These are phyloP conservation scores for Ophidiomyces ophidiicola DNA, from an alignment of 2,329 filamentous ascomycete genomes.

Conservation along the genomic window DNA sequence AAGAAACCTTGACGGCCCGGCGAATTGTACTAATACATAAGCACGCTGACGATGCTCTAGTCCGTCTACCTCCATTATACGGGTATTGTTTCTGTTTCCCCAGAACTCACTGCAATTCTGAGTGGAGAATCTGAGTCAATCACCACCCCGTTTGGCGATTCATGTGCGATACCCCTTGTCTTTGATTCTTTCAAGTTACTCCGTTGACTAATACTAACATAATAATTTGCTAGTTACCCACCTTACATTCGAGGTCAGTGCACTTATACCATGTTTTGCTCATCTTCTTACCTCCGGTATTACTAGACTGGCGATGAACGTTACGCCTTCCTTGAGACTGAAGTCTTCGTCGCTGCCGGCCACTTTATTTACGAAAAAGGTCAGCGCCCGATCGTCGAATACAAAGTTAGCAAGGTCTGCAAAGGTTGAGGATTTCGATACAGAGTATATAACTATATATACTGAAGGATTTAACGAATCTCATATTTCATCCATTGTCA, in stretches of 20 bases:
- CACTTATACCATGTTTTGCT: not conserved
- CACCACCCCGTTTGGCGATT: slow-evolving; percentile 30
- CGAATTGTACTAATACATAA: not conserved
- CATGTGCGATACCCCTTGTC: slow-evolving; percentile 26
- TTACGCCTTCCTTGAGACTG: slow-evolving; percentile 32
- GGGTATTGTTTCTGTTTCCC: slow-evolving; percentile 28
- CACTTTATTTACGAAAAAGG: slow-evolving; percentile 30
- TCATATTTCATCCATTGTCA: no score
- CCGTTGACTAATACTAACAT: not conserved
- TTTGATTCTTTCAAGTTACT: not conserved
- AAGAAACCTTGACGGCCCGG: slow-evolving; percentile 12
- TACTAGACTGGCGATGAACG: slow-evolving; percentile 31
- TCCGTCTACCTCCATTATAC: slow-evolving; percentile 32
- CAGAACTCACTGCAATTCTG: slow-evolving; percentile 26
- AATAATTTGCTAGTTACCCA: slow-evolving; percentile 23
- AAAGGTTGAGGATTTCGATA: slow-evolving; percentile 12
- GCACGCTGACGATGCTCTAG: slow-evolving; percentile 4
- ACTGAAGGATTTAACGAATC: no score
- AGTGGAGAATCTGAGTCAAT: slow-evolving; percentile 22
- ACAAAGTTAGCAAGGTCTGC: slow-evolving; percentile 32
- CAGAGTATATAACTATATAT: not conserved
- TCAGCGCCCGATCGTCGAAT: slow-evolving; percentile 30
- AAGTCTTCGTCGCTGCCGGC: slow-evolving; percentile 32
- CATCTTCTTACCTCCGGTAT: slow-evolving; percentile 4
- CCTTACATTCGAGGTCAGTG: slow-evolving; percentile 27